Evolutionary conservation across 2,329 filamentous ascomycete species (phyloP).

Genomic region (Calonectria leucothoes): DNA sequence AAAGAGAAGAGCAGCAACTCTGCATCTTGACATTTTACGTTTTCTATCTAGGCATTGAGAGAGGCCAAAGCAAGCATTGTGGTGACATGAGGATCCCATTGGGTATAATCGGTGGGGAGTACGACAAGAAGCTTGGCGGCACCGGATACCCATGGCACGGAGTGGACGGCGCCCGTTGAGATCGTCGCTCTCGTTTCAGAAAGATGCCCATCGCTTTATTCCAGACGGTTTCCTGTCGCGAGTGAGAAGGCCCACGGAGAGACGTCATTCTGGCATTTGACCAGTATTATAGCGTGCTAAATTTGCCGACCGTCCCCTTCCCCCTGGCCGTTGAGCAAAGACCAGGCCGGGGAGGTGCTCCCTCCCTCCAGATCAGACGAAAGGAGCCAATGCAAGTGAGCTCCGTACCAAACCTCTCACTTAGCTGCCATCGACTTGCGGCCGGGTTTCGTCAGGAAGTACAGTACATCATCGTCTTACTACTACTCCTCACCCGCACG

Average conservation of each 20-base stretch:
- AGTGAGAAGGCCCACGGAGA: neutral
- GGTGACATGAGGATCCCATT: neutral
- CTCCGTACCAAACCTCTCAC: neutral
- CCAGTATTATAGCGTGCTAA: neutral
- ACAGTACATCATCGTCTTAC: slow-evolving; percentile 3
- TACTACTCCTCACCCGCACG: neutral
- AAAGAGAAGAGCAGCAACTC: neutral
- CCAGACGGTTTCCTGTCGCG: slow-evolving; percentile 11
- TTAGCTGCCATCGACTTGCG: neutral
- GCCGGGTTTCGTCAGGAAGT: neutral
- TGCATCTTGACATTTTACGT: neutral
- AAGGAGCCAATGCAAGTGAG: neutral
- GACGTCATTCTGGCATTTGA: neutral
- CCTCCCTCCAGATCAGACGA: neutral
- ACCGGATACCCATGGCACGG: neutral
- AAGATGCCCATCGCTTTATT: slow-evolving; percentile 13
- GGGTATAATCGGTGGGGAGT: slow-evolving; percentile 1
- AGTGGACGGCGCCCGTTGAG: slow-evolving; percentile 1
- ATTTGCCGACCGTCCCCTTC: neutral
- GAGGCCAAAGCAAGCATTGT: neutral
- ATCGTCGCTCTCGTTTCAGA: slow-evolving; percentile 20
- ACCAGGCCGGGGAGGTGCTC: neutral
- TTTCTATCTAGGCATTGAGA: neutral
- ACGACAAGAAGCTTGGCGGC: neutral
- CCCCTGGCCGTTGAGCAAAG: neutral